Base-by-base conservation (phyloP, 2,329 filamentous ascomycete species). In the Harringtonia lauricola region DNA sequence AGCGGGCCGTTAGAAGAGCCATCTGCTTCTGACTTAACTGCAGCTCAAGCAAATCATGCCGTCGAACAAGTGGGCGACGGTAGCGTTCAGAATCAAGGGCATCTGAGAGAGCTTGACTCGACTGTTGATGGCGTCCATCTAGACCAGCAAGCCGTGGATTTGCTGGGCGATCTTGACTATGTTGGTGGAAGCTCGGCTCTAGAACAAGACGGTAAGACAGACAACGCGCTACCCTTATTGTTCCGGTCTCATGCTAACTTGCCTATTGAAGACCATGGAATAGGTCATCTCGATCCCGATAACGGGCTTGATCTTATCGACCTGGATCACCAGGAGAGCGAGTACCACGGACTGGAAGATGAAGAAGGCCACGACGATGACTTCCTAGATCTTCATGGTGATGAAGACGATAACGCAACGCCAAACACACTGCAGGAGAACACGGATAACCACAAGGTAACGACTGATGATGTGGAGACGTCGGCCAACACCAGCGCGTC, bases 401-500 rank as follows among this genome's bases (percentile, higher is more conserved):
- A 49, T n/a, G 19, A 46, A 13, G 45, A 39, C 4, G 39, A 42
- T 5, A 28, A 17, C 1, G 30, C 24, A 3, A 29, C 24, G 3
- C 24, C 36, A 19, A 28, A 26, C 6, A n/a, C 13, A 10, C 18
- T 22, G 33, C 26, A 29, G 5, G 41, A 29, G 12, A 36, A 31
- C 3, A 3, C 30, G 15, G 26, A 29, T 3, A 13, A 33, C 8
- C 30, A 42, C 17, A 41, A 42, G 33, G 35, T 17, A 3, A 15
- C 33, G 1, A 39, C 18, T 4, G 42, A 46, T 3, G 42, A 46
- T 13, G 13, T 19, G 12, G 39, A 45, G 2, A 24, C 26, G 3
- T 42, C 47, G 1, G 42, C 48, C 2, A 43, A 18, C 2, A 44
- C 47, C 8, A 62, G 60, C 33, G 54, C 55, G 10, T 59, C 55